Evolutionary conservation across 805 yeast genomes (phyloP).

Genomic region (Torulaspora maleeae): DNA sequence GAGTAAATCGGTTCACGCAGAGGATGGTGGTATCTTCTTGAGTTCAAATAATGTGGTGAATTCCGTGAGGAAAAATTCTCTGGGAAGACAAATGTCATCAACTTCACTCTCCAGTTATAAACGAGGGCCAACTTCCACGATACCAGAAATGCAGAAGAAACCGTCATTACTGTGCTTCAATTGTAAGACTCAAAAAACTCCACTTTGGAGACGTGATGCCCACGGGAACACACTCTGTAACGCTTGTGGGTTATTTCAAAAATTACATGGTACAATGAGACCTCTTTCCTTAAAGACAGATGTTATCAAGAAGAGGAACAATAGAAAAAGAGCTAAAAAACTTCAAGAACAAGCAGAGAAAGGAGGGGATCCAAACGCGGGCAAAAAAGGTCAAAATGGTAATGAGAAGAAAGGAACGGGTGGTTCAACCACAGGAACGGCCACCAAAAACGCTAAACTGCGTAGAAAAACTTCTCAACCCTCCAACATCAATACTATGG

Average conservation of each 20-base stretch:
- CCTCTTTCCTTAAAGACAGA: conserved; percentile 89
- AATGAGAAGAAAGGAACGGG: conserved; percentile 2
- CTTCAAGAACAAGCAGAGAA: conserved; percentile 11
- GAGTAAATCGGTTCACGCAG: conserved; percentile 14
- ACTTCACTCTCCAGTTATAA: conserved; percentile 28
- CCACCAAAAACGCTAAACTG: conserved; percentile 1
- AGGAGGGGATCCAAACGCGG: neutral
- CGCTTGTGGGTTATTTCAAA: conserved; percentile 91
- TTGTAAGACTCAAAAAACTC: conserved; percentile 89
- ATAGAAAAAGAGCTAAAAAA: conserved; percentile 53
- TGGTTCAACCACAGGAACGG: neutral
- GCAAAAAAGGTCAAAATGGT: neutral
- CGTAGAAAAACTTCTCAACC: conserved; percentile 1
- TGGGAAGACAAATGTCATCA: conserved; percentile 29
- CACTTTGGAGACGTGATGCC: conserved; percentile 90
- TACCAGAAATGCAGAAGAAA: conserved; percentile 25
- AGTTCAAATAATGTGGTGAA: conserved; percentile 22
- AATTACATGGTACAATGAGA: conserved; percentile 90
- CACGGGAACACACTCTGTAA: conserved; percentile 91
- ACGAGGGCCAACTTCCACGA: conserved; percentile 20
- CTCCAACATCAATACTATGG: neutral
- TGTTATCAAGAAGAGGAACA: conserved; percentile 75
- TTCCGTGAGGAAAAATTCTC: conserved; percentile 29
- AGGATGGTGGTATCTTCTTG: conserved; percentile 21
- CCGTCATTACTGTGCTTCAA: conserved; percentile 61